A percentile compares a stretch with the other conserved stretches of the same genome.
Conservation (phyloP, 2,329 filamentous ascomycete genomes). For the Aspergillus aculeatus region DNA sequence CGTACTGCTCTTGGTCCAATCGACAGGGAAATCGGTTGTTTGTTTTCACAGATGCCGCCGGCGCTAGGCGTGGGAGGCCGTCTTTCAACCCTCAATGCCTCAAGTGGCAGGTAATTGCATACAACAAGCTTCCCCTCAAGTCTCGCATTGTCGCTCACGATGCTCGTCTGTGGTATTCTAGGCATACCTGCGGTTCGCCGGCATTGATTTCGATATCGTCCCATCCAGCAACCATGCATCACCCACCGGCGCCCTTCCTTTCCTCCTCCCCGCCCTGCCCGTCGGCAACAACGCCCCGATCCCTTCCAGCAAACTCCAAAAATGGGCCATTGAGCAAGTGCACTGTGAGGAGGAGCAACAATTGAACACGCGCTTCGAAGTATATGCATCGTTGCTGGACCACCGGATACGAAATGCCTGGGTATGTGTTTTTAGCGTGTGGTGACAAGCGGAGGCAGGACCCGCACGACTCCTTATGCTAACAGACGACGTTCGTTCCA, state of each 20-base stretch:
- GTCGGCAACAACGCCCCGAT: conserved; percentile 50
- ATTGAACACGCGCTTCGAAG: conserved; percentile 61
- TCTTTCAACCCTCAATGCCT: conserved; percentile 92
- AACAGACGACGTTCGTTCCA: conserved; percentile 26
- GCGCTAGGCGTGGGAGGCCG: conserved; percentile 60
- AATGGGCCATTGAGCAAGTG: conserved; percentile 62
- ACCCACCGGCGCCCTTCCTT: conserved; percentile 82
- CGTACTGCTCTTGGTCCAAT: conserved; percentile 56
- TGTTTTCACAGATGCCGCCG: conserved; percentile 69
- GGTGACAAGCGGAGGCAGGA: not conserved
- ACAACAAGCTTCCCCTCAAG: not conserved
- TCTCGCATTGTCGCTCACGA: conserved; percentile 2
- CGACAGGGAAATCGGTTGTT: conserved; percentile 63
- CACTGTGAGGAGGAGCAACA: conserved; percentile 49
- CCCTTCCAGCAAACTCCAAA: conserved; percentile 64
- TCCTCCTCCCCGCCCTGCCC: conserved; percentile 64
- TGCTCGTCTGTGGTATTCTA: conserved; percentile 35
- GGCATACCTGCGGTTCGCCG: conserved; percentile 79
- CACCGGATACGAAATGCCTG: conserved; percentile 79
- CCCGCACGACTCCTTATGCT: not conserved
- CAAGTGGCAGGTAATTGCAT: conserved; percentile 78
- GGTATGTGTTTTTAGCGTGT: conserved; percentile 53
- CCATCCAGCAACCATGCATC: conserved; percentile 91
- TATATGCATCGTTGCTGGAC: conserved; percentile 76
- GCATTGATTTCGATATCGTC: conserved; percentile 64